Evolutionary conservation across 208 protist genomes (phyloP).

Genomic region (Acanthamoeba rhysodes): DNA sequence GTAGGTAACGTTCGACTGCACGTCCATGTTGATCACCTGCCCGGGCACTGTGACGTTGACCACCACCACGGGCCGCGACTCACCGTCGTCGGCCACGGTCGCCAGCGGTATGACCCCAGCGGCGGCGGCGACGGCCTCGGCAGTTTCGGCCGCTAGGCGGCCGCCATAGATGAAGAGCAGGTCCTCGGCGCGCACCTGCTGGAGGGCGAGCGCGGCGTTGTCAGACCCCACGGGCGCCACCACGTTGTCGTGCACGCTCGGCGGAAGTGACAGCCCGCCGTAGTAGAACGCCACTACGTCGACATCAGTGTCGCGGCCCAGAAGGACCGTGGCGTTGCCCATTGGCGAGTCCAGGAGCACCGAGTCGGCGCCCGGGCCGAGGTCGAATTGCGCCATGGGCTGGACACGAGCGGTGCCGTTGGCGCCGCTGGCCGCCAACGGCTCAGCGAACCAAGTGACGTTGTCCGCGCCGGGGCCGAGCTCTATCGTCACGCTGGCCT

Average conservation of each 20-base stretch:
- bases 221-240: neutral
- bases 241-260: slow-evolving; percentile 35
- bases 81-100: neutral
- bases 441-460: slow-evolving; percentile 22
- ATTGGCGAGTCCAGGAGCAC: slow-evolving; percentile 7
- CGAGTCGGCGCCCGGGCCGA: neutral
- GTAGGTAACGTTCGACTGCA: slow-evolving; percentile 10
- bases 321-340: neutral
- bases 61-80: neutral
- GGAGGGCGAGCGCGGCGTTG: neutral
- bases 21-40: slow-evolving; percentile 32
- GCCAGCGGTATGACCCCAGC: neutral
- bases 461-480: slow-evolving; percentile 59
- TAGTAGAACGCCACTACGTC: slow-evolving; percentile 15
- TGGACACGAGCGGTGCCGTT: neutral
- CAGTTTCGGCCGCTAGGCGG: neutral
- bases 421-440: neutral
- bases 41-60: slow-evolving; percentile 54
- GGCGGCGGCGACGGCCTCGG: neutral
- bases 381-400: neutral
- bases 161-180: slow-evolving; percentile 64
- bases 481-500: neutral
- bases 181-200: slow-evolving; percentile 10
- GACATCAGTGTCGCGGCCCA: slow-evolving; percentile 45
- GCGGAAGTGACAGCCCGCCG: neutral